Base-by-base conservation (phyloP, 164 flowering plant species). In the Vitis rotundifolia region DNA sequence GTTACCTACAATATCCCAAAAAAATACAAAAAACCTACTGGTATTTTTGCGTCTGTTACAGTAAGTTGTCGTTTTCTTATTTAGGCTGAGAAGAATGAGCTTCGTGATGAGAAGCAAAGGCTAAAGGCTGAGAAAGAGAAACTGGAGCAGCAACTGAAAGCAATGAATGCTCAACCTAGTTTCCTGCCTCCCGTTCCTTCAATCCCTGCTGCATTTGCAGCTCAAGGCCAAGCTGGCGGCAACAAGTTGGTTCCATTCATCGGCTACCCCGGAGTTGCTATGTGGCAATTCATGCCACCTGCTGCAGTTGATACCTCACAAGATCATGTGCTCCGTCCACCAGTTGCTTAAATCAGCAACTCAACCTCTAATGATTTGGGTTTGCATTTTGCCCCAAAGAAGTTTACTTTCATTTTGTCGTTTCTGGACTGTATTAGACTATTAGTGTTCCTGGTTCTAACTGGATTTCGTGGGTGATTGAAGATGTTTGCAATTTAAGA, bases 221-320 rank as follows among this genome's bases (percentile, higher is more conserved):
- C 94, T 11, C 97, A 82, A 63, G 85, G 81, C 66, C 98, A 87
- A 79, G 87, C 85, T 14, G 75, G 82, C 22, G 89, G 88, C 49
- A 84, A 81, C 83, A 94, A 94, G 76, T 59, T 88, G 77, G 85
- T 92, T 75, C 93, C 94, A 0, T 80, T 89, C 79, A 78, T 91
- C 29, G 76, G 97, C 16, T 93, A 89, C 81, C 97, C 97, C 0
- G 93, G 94, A 48, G 91, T 94, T 44, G 93, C 94, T 16, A 94
- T 94, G 97, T 94, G 97, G 97, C 98, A 91, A 69, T 92, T 92
- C 83, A 83, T 94, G 97, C 98, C 98, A 3, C 93, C 97, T 53
- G 93, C 97, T n/a, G 76, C 92, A 0, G 91, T 92, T 56, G 98
- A 94, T 71, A 90, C 97, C 59, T 92, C 98, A 0, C 93, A 91